Evolutionary conservation across 192 early-diverging fungal genomes (phyloP), one percentile per base, ranked within the genome.

Genomic region (Dissophora ornata): DNA sequence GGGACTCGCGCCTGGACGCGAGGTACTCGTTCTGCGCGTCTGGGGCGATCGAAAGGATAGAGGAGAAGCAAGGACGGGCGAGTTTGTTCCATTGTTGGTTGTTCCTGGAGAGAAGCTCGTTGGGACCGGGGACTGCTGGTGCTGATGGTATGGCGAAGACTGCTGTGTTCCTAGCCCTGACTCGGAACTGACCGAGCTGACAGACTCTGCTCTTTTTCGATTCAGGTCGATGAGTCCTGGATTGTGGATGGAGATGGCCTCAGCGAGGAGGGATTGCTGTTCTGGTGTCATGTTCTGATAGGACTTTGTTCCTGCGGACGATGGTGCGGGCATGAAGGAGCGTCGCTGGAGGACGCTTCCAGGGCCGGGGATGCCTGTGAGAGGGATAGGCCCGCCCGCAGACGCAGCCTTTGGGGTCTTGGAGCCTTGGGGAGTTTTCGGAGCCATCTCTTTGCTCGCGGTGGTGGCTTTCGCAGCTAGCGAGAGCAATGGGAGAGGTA

Each of bases 221-320:
- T 45, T 62, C n/a, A 42, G 42, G 34, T 51, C 56, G 42, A 54
- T 45, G 57, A 61, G 49, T 26, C 58, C 57, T 4, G 70, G 70
- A 24, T 30, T 68, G 36, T 71, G 71, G 36, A 53, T 63, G 38
- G 66, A 66, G 60, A 80, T 77, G 46, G 71, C 80, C 28, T 75
- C 71, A 18, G 67, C 62, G n/a, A 77, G 58, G 36, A 74, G 57
- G 11, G 70, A 47, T 69, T 80, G 69, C 29, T 80, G 70, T 61
- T 81, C 80, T 34, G 62, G 62, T 11, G 80, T 69, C 41, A 81
- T 62, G 19, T 67, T 70, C 25, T 67, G 51, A 44, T 68, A 54
- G 46, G 24, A 46, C 42, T 57, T 67, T 53, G 45, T 36, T 28
- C 48, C 41, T 41, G 33, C 30, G 19, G 62, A n/a, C 8, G 67